A percentile compares a stretch with the other conserved stretches of the same genome.
Conservation (phyloP, 257 asterid species). For the Coffea eugenioides region DNA sequence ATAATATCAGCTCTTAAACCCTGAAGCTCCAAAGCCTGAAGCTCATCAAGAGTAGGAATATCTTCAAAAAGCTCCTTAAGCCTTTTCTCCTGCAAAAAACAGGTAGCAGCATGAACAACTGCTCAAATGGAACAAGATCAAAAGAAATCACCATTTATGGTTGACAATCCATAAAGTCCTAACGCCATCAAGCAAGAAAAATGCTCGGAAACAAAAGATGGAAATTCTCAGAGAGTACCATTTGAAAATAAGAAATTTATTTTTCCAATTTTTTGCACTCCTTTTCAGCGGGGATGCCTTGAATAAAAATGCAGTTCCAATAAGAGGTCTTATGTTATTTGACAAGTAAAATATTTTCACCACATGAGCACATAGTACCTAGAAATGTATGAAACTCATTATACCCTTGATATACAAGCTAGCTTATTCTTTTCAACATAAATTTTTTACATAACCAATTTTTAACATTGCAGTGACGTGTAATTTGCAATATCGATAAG, state of each 20-base stretch:
- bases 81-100: slow-evolving; percentile 67
- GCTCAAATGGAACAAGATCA: background rate
- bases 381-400: background rate
- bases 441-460: background rate
- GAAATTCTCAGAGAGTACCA: background rate
- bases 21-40: slow-evolving; percentile 73
- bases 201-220: background rate
- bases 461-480: background rate
- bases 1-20: slow-evolving; percentile 81
- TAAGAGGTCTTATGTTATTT: background rate
- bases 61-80: slow-evolving; percentile 81
- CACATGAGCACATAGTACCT: background rate
- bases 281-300: background rate
- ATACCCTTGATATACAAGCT: background rate
- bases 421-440: background rate
- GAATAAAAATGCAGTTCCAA: background rate
- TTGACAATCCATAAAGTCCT: too few species aligned
- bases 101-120: background rate
- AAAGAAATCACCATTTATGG: background rate
- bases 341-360: background rate
- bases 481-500: too few species aligned
- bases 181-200: background rate
- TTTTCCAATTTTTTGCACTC: background rate
- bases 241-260: background rate
- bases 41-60: slow-evolving; percentile 86